Conservation (phyloP, 2,329 filamentous ascomycete genomes). For the Hymenoscyphus albidus region DNA sequence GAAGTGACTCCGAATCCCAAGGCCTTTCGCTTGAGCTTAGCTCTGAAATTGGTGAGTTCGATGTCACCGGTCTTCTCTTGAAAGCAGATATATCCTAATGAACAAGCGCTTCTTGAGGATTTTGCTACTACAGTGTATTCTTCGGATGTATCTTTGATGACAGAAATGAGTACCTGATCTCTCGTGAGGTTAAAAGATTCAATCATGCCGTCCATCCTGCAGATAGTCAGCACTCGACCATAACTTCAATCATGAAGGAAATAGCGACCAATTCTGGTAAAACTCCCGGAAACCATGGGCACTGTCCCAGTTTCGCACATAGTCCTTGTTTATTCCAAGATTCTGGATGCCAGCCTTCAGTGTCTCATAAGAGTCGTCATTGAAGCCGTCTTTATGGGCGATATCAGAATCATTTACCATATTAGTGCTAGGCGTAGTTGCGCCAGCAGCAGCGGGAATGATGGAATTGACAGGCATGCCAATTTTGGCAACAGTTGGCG, state of each 20-base stretch:
- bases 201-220: constrained; percentile 20
- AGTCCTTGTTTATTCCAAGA: constrained; percentile 10
- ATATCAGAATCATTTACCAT: neutral
- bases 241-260: neutral
- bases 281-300: constrained; percentile 21
- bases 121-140: constrained; percentile 13
- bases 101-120: neutral
- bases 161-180: constrained; percentile 6
- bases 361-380: constrained; percentile 20
- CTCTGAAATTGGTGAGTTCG: constrained; percentile 29
- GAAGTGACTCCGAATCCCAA: constrained; percentile 18
- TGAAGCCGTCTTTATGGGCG: constrained; percentile 8
- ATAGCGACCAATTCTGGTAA: constrained; percentile 22
- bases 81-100: constrained; percentile 25
- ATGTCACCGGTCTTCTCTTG: constrained; percentile 19
- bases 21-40: constrained; percentile 16
- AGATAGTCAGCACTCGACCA: neutral
- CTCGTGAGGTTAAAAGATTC: constrained; percentile 5
- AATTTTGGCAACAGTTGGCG: too few species aligned
- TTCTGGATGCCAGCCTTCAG: constrained; percentile 10
- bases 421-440: too few species aligned
- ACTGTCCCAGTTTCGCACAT: constrained; percentile 11
- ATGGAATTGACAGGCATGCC: too few species aligned
- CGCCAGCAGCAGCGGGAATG: too few species aligned
- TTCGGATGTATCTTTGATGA: constrained; percentile 1